Percentiles rank a stretch among this genome's conserved stretches.
Conservation (phyloP, 192 early-diverging fungal genomes). For the Coemansia sp. region DNA sequence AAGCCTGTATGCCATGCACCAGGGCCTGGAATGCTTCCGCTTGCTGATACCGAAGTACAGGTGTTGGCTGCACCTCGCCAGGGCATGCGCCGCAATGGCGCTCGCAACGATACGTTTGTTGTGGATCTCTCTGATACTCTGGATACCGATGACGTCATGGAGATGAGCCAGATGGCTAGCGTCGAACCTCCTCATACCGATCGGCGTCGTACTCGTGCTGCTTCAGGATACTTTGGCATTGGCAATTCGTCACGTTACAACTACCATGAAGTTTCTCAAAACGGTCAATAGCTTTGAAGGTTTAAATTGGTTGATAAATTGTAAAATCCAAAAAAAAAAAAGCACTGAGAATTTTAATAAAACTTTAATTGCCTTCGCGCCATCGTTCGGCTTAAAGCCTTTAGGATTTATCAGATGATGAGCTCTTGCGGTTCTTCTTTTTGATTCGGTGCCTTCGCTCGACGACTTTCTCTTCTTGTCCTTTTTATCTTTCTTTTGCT, state of each 20-base stretch:
- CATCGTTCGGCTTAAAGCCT: constrained; percentile 10
- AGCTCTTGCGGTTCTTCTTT: constrained; percentile 43
- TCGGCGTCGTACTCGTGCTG: neutral
- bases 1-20: constrained; percentile 45
- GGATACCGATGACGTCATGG: constrained; percentile 15
- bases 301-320: too few species aligned
- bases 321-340: constrained; percentile 27
- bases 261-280: constrained; percentile 2
- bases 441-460: too few species aligned
- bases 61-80: constrained; percentile 25
- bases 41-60: constrained; percentile 20
- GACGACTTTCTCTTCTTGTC: constrained; percentile 4
- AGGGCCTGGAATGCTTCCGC: constrained; percentile 17
- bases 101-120: constrained; percentile 12
- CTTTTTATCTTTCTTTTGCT: neutral
- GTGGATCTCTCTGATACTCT: constrained; percentile 30
- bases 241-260: constrained; percentile 8
- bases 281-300: neutral
- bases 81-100: neutral
- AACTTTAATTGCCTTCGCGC: neutral
- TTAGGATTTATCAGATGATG: constrained; percentile 16
- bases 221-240: constrained; percentile 22
- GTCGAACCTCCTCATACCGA: constrained; percentile 3
- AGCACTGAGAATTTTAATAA: constrained; percentile 6
- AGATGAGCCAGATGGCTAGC: constrained; percentile 10